phyloP scores from a whole-genome alignment of 2,329 filamentous ascomycete genomes.

The Claviceps arundinis region DNA sequence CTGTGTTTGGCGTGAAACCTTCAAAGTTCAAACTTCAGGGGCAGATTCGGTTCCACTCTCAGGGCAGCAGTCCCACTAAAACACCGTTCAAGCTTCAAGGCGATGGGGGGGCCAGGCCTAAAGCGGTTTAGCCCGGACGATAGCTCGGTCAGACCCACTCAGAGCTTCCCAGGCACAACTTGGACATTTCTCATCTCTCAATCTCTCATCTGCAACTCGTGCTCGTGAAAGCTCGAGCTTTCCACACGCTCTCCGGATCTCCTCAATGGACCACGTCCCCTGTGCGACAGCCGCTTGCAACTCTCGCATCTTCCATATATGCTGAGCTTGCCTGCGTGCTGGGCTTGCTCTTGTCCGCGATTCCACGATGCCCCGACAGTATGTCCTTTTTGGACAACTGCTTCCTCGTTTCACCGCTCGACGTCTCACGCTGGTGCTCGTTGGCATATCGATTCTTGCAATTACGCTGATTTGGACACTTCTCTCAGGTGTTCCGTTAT shows the following conservation, averaged over 20 bases:
- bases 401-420: constrained; percentile 38
- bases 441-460: constrained; percentile 37
- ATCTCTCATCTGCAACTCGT: neutral
- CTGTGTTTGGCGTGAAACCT: too few relatives aligned
- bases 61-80: too few relatives aligned
- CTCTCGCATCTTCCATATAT: neutral
- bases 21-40: too few relatives aligned
- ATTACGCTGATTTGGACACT: constrained; percentile 41
- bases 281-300: neutral
- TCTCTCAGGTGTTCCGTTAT: constrained; percentile 32
- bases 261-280: neutral
- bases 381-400: constrained; percentile 30
- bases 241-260: neutral
- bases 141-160: too few relatives aligned
- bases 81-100: too few relatives aligned
- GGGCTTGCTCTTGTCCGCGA: neutral
- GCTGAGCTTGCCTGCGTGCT: neutral
- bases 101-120: too few relatives aligned
- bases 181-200: neutral
- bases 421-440: constrained; percentile 38
- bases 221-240: neutral
- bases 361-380: constrained; percentile 17
- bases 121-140: too few relatives aligned
- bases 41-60: too few relatives aligned
- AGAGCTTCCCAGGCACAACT: neutral